These are phyloP conservation scores for Entoloma clypeatum DNA, from an alignment of 1,284 basidiomycete genomes.

Conservation along the genomic window DNA sequence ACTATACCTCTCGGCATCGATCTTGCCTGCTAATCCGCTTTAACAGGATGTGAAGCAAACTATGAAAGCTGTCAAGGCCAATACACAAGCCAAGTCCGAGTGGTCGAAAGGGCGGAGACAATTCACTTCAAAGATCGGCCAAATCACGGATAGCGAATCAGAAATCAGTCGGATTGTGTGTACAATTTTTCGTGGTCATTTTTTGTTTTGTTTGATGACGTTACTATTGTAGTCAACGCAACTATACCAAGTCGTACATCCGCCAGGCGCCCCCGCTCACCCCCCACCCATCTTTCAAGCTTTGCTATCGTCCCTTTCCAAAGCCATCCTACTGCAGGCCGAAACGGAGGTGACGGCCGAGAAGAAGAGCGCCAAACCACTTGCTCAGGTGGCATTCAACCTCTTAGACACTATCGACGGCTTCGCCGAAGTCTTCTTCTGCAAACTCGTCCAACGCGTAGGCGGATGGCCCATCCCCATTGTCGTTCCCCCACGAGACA, in stretches of 20 bases:
- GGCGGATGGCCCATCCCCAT: slow-evolving; percentile 69
- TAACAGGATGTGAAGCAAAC: slow-evolving; percentile 69
- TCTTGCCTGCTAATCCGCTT: slow-evolving; percentile 5
- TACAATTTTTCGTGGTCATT: slow-evolving; percentile 18
- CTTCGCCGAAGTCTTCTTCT: slow-evolving; percentile 78
- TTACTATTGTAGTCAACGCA: slow-evolving; percentile 45
- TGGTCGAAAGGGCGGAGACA: slow-evolving; percentile 72
- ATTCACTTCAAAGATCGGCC: slow-evolving; percentile 90
- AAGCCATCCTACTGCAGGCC: slow-evolving; percentile 88
- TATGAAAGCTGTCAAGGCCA: slow-evolving; percentile 71
- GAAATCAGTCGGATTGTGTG: slow-evolving; percentile 74
- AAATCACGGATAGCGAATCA: slow-evolving; percentile 77
- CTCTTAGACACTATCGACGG: slow-evolving; percentile 58
- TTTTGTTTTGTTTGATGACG: too few species aligned
- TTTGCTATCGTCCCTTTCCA: slow-evolving; percentile 82
- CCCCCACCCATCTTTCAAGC: slow-evolving; percentile 63
- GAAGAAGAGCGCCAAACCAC: slow-evolving; percentile 78
- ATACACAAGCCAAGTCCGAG: slow-evolving; percentile 50
- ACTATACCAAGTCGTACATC: slow-evolving; percentile 62
- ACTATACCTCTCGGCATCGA: slow-evolving; percentile 15
- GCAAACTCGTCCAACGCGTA: slow-evolving; percentile 77
- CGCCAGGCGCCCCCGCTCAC: slow-evolving; percentile 38
- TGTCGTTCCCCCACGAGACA: slow-evolving; percentile 46
- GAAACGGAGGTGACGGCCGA: slow-evolving; percentile 93
- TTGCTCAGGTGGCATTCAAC: slow-evolving; percentile 74